phyloP scores from a whole-genome alignment of 345 rosid genomes.

The Arabis hirsuta region DNA sequence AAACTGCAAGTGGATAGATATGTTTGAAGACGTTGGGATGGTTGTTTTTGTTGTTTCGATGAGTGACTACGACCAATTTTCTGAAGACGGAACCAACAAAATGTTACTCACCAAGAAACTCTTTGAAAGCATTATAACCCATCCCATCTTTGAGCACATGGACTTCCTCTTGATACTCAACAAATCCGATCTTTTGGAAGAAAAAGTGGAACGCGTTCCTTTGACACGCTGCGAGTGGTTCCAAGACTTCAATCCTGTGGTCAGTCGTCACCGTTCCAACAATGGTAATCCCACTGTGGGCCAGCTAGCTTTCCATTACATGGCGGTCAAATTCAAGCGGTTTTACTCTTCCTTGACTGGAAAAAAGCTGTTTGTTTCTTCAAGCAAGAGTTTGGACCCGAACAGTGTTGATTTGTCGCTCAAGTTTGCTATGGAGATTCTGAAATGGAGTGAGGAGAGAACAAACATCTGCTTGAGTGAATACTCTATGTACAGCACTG shows the following conservation, averaged over 20 bases:
- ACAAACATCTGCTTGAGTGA: conserved; percentile 49
- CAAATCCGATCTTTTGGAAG: conserved; percentile 85
- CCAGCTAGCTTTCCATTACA: conserved; percentile 78
- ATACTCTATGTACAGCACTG: conserved; percentile 53
- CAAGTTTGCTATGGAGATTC: conserved; percentile 80
- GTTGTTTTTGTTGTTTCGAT: conserved; percentile 80
- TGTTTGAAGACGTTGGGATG: conserved; percentile 97
- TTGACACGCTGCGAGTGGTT: conserved; percentile 83
- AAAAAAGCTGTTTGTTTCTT: conserved; percentile 68
- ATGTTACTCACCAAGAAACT: conserved; percentile 73
- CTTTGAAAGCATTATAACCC: conserved; percentile 86
- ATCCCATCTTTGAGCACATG: conserved; percentile 85
- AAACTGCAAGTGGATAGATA: conserved; percentile 96
- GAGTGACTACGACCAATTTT: conserved; percentile 77
- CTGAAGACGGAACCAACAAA: conserved; percentile 69
- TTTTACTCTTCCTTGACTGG: conserved; percentile 73
- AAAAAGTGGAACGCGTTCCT: conserved; percentile 72
- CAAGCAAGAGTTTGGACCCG: conserved; percentile 72
- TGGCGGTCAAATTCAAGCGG: conserved; percentile 90
- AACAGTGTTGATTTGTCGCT: conserved; percentile 60
- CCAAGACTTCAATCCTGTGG: conserved; percentile 80
- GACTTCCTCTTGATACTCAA: conserved; percentile 86
- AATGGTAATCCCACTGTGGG: conserved; percentile 71
- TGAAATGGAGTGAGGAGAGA: conserved; percentile 93
- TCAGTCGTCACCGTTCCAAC: conserved; percentile 67